These are phyloP conservation scores for Blakeslea trispora DNA, from an alignment of 371 early-diverging fungal genomes.

Conservation along the genomic window DNA sequence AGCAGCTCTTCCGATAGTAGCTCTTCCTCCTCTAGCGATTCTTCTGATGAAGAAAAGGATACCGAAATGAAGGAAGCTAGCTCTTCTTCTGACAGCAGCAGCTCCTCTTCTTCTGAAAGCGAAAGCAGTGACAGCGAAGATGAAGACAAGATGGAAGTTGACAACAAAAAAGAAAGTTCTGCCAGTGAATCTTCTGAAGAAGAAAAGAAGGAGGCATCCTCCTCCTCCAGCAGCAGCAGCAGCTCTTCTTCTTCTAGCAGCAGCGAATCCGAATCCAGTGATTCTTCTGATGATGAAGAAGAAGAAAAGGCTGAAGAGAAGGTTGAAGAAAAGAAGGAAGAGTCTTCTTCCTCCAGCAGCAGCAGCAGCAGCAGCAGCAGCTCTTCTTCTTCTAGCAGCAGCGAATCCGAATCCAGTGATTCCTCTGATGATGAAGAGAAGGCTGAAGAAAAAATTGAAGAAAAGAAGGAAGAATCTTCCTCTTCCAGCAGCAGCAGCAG, in stretches of 20 bases:
- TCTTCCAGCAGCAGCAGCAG: constrained; percentile 10
- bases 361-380: constrained; percentile 17
- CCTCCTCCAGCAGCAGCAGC: too few relatives aligned
- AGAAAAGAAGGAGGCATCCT: constrained; percentile 15
- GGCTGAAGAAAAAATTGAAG: constrained; percentile 21
- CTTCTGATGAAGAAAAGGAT: constrained; percentile 11
- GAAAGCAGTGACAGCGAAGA: constrained; percentile 27
- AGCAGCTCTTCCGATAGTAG: too few relatives aligned
- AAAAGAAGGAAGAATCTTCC: constrained; percentile 16
- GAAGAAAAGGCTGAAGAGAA: too few relatives aligned
- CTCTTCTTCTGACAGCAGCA: constrained; percentile 5
- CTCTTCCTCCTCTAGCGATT: constrained; percentile 6
- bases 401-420: too few relatives aligned
- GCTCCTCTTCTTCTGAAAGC: too few relatives aligned
- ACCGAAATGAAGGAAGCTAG: constrained; percentile 23
- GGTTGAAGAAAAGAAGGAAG: constrained; percentile 22
- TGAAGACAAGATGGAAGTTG: constrained; percentile 6
- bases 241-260: too few relatives aligned
- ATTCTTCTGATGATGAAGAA: constrained; percentile 20
- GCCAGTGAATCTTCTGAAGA: too few relatives aligned
- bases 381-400: constrained; percentile 16
- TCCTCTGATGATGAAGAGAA: constrained; percentile 22
- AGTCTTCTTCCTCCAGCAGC: constrained; percentile 1
- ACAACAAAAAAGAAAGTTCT: too few relatives aligned
- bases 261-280: constrained; percentile 22